Evolutionary conservation across 2,329 filamentous ascomycete genomes (phyloP), one percentile per base, ranked within the genome.

Genomic region (Fusarium tanahbumbuense): DNA sequence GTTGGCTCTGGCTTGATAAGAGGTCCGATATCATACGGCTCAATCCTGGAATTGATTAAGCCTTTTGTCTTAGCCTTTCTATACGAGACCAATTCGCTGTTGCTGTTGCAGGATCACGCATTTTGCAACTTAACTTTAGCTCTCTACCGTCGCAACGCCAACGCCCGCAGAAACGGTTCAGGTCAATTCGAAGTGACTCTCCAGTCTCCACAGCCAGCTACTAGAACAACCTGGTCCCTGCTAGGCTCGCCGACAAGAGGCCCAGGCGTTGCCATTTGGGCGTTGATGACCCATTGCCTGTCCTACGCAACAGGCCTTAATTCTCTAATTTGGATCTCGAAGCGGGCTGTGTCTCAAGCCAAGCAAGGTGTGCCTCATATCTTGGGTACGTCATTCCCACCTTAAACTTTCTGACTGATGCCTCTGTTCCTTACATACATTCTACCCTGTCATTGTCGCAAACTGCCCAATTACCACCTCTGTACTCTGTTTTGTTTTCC

Each of bases 311-410:
- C 45, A 56, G 58, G 46, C 60, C 54, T 68, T 68, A 64, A 64
- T 64, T 52, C 54, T 64, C 34, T 60, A 64, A 70, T 52, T 47
- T 65, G 47, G 34, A 70, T 57, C 53, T 70, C 41, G 27, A 59
- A 48, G 54, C 44, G 62, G 62, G 67, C 67, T 70, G 62, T 70
- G 67, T 63, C 56, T 70, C 56, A 15, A 57, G 47, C 40, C 44
- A 56, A 67, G 40, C 60, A 60, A 58, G 50, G 49, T 40, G 54
- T 56, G 41, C 46, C 53, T 57, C 45, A 41, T 50, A 60, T 45
- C 23, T 54, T 28, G 49, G 37, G 64, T 68, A 56, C 64, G 49
- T 68, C 42, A 64, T 68, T 54, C 30, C 32, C 32, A 25, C 22
- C 27, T 52, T 56, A 30, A 20, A 42, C 44, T 27, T 28, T 54